A percentile compares a stretch with the other conserved stretches of the same genome.
phyloP scores from a whole-genome alignment of 371 early-diverging fungal genomes.

The Mycotypha africana region DNA sequence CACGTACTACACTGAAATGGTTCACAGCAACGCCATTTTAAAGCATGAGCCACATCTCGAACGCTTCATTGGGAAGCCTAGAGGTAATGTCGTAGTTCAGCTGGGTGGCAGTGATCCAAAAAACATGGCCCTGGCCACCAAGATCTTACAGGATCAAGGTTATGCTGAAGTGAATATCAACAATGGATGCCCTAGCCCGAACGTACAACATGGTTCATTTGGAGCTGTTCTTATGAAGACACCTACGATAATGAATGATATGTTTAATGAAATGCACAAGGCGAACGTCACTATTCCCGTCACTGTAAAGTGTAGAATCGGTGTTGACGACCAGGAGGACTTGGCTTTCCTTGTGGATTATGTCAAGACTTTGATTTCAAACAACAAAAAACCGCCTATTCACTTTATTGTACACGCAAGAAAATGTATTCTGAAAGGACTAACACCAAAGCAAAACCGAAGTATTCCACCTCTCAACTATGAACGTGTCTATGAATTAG shows the following conservation, averaged over 20 bases:
- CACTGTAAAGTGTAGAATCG: slow-evolving; percentile 75
- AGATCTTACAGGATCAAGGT: slow-evolving; percentile 43
- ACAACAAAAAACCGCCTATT: slow-evolving; percentile 21
- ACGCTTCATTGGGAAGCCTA: slow-evolving; percentile 49
- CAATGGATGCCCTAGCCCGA: slow-evolving; percentile 73
- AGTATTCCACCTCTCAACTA: slow-evolving; percentile 77
- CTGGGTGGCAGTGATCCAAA: slow-evolving; percentile 56
- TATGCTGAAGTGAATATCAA: slow-evolving; percentile 66
- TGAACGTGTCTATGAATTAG: slow-evolving; percentile 65
- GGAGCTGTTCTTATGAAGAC: slow-evolving; percentile 77
- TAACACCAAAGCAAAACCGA: slow-evolving; percentile 85
- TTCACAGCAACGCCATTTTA: slow-evolving; percentile 65
- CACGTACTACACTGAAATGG: slow-evolving; percentile 75
- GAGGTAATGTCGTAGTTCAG: slow-evolving; percentile 54
- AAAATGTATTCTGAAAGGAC: slow-evolving; percentile 78
- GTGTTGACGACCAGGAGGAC: slow-evolving; percentile 67
- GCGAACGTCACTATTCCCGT: slow-evolving; percentile 46
- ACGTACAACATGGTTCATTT: slow-evolving; percentile 63
- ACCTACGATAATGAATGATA: slow-evolving; percentile 51
- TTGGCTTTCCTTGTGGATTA: slow-evolving; percentile 57
- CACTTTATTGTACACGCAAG: slow-evolving; percentile 85
- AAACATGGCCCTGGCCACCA: slow-evolving; percentile 47
- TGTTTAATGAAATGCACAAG: slow-evolving; percentile 53
- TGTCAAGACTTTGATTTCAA: slow-evolving; percentile 42
- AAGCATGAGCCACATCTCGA: slow-evolving; percentile 34